Conservation (phyloP, 1,139 yeast species). For the Geotrichum macrosporum region DNA sequence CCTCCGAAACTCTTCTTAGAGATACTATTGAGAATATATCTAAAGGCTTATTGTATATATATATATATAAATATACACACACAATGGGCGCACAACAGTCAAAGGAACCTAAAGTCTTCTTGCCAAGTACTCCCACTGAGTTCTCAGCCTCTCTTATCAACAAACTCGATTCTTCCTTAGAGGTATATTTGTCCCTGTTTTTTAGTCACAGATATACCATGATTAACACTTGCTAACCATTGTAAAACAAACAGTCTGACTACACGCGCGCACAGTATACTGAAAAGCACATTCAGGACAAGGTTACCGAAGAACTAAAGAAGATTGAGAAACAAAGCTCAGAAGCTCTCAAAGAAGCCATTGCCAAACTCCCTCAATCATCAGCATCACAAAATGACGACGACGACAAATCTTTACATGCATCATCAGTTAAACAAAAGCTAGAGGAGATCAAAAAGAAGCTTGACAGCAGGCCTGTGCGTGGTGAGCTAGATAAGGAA, state of each 20-base stretch:
- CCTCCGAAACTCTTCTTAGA: too few relatives aligned
- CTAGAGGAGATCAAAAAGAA: constrained; percentile 46
- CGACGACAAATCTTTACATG: constrained; percentile 37
- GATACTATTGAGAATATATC: too few relatives aligned
- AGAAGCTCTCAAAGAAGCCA: constrained; percentile 49
- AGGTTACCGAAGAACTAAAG: constrained; percentile 63
- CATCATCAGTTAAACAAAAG: constrained; percentile 33
- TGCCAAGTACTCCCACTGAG: constrained; percentile 66
- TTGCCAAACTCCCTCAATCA: constrained; percentile 30
- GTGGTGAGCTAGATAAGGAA: constrained; percentile 40
- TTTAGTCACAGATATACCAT: too few relatives aligned
- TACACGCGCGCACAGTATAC: constrained; percentile 76
- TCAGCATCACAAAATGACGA: constrained; percentile 33
- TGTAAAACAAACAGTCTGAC: too few relatives aligned
- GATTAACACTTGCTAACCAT: too few relatives aligned
- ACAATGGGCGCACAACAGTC: constrained; percentile 23
- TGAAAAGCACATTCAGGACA: constrained; percentile 71
- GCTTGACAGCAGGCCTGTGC: constrained; percentile 37
- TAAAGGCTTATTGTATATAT: too few relatives aligned
- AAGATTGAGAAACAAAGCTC: constrained; percentile 59
- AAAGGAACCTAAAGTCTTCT: constrained; percentile 31
- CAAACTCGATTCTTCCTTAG: constrained; percentile 67
- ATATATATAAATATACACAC: too few relatives aligned
- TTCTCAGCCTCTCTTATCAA: constrained; percentile 64
- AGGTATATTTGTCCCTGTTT: too few relatives aligned